Evolutionary conservation across 768 basidiomycete species (phyloP).

Genomic region (Suillus clintonianus): DNA sequence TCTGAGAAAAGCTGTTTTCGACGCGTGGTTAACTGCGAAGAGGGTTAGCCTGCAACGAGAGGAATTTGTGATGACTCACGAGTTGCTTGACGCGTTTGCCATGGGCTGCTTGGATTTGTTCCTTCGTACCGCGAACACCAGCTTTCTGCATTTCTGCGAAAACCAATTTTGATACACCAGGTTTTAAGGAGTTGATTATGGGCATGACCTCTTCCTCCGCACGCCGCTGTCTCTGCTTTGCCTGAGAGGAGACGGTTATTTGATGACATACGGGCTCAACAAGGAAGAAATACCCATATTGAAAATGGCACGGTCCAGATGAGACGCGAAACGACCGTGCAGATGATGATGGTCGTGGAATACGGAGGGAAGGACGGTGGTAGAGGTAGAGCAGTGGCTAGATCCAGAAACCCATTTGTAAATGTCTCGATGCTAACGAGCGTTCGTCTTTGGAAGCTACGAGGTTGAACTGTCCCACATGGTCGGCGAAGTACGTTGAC

Average conservation of each 20-base stretch:
- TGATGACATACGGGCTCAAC: not conserved
- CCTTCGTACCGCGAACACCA: conserved; percentile 56
- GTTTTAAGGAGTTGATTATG: conserved; percentile 51
- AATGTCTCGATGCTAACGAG: conserved; percentile 34
- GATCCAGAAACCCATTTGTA: conserved; percentile 72
- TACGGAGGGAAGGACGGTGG: conserved; percentile 71
- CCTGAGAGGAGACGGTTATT: conserved; percentile 39
- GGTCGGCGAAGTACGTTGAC: conserved; percentile 9
- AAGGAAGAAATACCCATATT: conserved; percentile 59
- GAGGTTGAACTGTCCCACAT: conserved; percentile 9
- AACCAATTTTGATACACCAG: conserved; percentile 33
- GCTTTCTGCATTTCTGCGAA: conserved; percentile 54
- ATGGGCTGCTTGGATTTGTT: conserved; percentile 50
- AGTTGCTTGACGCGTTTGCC: conserved; percentile 47
- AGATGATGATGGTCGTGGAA: conserved; percentile 72
- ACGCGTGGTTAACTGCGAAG: conserved; percentile 49
- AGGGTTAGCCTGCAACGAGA: conserved; percentile 6
- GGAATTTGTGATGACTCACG: conserved; percentile 34
- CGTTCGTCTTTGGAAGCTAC: conserved; percentile 17
- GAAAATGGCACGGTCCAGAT: conserved; percentile 66
- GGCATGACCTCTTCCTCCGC: conserved; percentile 65
- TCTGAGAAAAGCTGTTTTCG: conserved; percentile 61
- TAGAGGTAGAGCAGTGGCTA: conserved; percentile 72
- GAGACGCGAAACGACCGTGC: conserved; percentile 62
- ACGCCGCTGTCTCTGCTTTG: conserved; percentile 58